A percentile compares a stretch with the other conserved stretches of the same genome.
Evolutionary conservation across 1,139 yeast genomes (phyloP).

Genomic region (Kluyveromyces sp.): DNA sequence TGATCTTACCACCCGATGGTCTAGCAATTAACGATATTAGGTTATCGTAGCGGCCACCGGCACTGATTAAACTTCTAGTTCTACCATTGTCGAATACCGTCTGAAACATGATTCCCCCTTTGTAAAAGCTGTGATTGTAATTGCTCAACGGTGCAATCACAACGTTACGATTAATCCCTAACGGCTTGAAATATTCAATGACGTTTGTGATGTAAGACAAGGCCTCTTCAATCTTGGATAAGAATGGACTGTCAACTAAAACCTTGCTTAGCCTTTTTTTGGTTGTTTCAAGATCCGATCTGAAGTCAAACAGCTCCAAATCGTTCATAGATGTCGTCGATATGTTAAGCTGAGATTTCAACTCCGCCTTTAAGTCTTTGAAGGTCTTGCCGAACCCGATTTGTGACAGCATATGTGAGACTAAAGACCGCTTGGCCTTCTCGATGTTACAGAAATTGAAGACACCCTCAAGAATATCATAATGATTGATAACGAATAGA

Average conservation of each 20-base stretch:
- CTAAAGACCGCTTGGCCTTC: constrained; percentile 59
- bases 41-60: constrained; percentile 88
- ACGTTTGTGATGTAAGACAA: constrained; percentile 55
- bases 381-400: constrained; percentile 63
- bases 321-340: constrained; percentile 80
- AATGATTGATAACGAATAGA: constrained; percentile 64
- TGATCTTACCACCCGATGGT: constrained; percentile 36
- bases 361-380: constrained; percentile 55
- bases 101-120: constrained; percentile 82
- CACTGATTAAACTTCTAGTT: constrained; percentile 50
- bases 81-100: constrained; percentile 55
- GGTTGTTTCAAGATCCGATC: constrained; percentile 58
- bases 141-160: constrained; percentile 69
- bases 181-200: constrained; percentile 43
- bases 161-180: constrained; percentile 50
- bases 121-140: constrained; percentile 71
- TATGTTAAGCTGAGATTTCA: constrained; percentile 65
- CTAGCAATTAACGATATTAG: constrained; percentile 59
- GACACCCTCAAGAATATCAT: constrained; percentile 66
- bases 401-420: constrained; percentile 66
- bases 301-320: constrained; percentile 70
- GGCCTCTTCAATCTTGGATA: constrained; percentile 55
- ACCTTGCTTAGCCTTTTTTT: constrained; percentile 54
- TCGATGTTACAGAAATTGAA: constrained; percentile 74
- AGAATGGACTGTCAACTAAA: constrained; percentile 68